Evolutionary conservation across 2,329 filamentous ascomycete species (phyloP), one percentile per base, ranked within the genome.

Genomic region (Cyanodermella asteris): DNA sequence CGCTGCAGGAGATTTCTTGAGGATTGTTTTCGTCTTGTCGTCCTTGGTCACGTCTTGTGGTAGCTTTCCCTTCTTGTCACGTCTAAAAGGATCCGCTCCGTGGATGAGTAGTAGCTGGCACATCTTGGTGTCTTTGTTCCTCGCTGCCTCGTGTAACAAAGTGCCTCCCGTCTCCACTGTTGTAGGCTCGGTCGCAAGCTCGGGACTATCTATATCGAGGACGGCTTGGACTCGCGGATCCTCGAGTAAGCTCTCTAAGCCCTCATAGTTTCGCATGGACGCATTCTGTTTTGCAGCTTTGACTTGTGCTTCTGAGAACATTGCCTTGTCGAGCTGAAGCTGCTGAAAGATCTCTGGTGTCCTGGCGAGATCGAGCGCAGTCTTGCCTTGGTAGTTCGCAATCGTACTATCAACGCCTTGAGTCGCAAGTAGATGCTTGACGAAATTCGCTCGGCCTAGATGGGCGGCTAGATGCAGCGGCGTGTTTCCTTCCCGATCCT

Each of bases 11-110:
- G 84, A 94, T 40, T 72, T 78, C 53, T 94, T 97, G 23, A 97
- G 55, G 41, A 97, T 84, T 7, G 75, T 69, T 30, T 73, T 68
- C 10, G 80, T 91, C 31, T 67, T 66, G 41, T 97, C 87, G 45
- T 97, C 87, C 43, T 87, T 91, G 26, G 87, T 94, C 22, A 93
- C 73, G 47, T 93, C 84, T 44, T 97, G 87, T 3, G 87, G 81
- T 16, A 97, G 61, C 49, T 91, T 94, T 24, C 87, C 87, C 51
- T 81, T 91, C 38, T 81, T 76, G 49, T 97, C 87, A 31, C 87
- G 70, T 28, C 81, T 72, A 52, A 97, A 97, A 0, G 87, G 87
- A 47, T 97, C 87, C 7, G 84, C 87, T 7, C 87, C 87, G 42
- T 94, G 90, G 26, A 94, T 68, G 18, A 97, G 57, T 8, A 97